Conservation (phyloP, 306 rosid species). For the Gynostemma pentaphyllum region DNA sequence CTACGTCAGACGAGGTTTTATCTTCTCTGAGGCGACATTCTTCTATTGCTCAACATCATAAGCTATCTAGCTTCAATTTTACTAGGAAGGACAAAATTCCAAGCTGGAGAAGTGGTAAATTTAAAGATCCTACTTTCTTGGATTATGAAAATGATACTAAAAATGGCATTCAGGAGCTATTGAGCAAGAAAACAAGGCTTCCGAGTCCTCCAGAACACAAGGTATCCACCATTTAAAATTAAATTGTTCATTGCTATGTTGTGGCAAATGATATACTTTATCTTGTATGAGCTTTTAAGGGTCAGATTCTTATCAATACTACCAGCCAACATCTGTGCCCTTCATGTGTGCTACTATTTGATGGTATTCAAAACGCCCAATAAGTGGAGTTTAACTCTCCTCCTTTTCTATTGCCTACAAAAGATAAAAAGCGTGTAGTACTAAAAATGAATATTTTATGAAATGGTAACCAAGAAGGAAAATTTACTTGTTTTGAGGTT, state of each 20-base stretch:
- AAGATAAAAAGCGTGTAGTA: background rate
- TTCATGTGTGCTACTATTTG: background rate
- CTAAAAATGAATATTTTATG: background rate
- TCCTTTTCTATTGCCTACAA: background rate
- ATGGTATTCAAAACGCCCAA: background rate
- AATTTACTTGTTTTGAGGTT: background rate
- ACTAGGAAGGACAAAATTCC: constrained; percentile 33
- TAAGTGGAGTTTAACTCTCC: background rate
- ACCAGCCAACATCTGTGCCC: background rate
- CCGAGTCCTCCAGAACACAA: constrained; percentile 70
- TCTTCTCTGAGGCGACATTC: constrained; percentile 84
- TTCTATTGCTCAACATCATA: constrained; percentile 49
- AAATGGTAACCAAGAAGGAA: background rate
- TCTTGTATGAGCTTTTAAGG: background rate
- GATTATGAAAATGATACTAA: constrained; percentile 25
- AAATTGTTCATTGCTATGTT: background rate
- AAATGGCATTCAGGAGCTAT: constrained; percentile 33
- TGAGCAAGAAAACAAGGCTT: constrained; percentile 36
- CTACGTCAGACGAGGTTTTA: constrained; percentile 73
- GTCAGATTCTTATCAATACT: background rate
- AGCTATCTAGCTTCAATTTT: constrained; percentile 38
- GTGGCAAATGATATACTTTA: background rate
- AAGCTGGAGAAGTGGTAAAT: constrained; percentile 37
- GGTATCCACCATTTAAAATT: constrained; percentile 25
- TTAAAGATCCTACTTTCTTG: constrained; percentile 23